These are phyloP conservation scores for Linnemannia hyalina DNA, from an alignment of 192 early-diverging fungal genomes.

Conservation along the genomic window DNA sequence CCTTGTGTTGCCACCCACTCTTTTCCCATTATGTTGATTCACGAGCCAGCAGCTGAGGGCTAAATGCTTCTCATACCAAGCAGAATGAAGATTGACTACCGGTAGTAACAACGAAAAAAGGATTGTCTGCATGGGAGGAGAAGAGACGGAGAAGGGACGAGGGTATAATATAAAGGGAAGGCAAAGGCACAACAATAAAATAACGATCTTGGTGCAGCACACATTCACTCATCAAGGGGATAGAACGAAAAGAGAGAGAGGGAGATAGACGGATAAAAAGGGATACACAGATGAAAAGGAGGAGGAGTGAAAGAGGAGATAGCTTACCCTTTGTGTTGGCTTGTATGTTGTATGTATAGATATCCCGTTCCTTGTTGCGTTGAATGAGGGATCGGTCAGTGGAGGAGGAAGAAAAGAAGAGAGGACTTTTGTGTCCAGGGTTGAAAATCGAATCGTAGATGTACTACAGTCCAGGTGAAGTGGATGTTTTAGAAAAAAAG, in stretches of 20 bases:
- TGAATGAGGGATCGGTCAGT: background rate
- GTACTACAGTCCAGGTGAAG: background rate
- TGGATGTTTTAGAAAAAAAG: background rate
- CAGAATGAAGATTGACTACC: background rate
- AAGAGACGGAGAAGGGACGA: background rate
- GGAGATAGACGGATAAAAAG: background rate
- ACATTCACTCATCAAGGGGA: background rate
- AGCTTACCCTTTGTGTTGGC: background rate
- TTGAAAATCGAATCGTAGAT: background rate
- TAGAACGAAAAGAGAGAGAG: background rate
- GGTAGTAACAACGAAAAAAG: background rate
- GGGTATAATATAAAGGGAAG: too few species aligned
- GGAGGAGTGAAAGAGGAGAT: background rate
- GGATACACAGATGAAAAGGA: background rate
- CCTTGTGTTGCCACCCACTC: background rate
- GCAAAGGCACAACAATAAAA: background rate
- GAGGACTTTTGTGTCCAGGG: background rate
- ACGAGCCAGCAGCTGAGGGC: background rate
- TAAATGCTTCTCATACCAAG: background rate
- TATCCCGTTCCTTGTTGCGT: background rate
- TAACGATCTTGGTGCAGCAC: slow-evolving; percentile 4
- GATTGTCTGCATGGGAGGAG: background rate
- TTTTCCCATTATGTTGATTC: background rate
- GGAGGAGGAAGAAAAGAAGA: background rate
- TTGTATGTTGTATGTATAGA: background rate